Conservation (phyloP, 257 asterid genomes). For the Cinchona pubescens region DNA sequence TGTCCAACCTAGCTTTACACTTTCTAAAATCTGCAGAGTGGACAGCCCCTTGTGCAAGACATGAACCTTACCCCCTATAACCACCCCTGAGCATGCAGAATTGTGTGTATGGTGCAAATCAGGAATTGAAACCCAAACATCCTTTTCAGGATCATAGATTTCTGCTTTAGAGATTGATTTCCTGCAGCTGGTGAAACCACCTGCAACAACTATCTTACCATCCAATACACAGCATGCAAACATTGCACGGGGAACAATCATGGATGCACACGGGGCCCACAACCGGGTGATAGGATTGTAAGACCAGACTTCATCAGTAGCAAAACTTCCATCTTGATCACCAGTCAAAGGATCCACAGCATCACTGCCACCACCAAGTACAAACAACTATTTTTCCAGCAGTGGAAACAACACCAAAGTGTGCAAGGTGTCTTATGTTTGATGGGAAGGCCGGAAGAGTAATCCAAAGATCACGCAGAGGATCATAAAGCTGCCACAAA, state of each 20-base stretch:
- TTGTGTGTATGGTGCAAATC: conserved; percentile 85
- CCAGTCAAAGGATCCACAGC: conserved; percentile 94
- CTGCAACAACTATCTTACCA: conserved; percentile 88
- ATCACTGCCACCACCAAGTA: conserved; percentile 94
- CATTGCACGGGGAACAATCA: conserved; percentile 96
- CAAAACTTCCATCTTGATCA: conserved; percentile 94
- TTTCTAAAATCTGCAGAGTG: conserved; percentile 73
- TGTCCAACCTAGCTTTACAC: conserved; percentile 65
- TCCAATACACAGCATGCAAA: conserved; percentile 89
- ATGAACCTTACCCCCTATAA: conserved; percentile 72
- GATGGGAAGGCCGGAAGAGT: conserved; percentile 89
- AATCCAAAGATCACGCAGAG: conserved; percentile 77
- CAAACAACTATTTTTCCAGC: conserved; percentile 87
- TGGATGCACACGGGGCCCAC: conserved; percentile 70
- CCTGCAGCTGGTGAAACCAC: conserved; percentile 86
- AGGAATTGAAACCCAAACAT: conserved; percentile 77
- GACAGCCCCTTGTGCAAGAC: conserved; percentile 91
- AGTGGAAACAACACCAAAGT: conserved; percentile 82
- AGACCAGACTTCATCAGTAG: conserved; percentile 92
- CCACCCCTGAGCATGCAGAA: conserved; percentile 83
- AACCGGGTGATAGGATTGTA: conserved; percentile 60
- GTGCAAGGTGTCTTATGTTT: conserved; percentile 82
- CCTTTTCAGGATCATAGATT: conserved; percentile 81
- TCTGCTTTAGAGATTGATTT: conserved; percentile 92
- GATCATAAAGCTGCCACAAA: conserved; percentile 93